Evolutionary conservation across 2,329 filamentous ascomycete species (phyloP).

Genomic region (Chrysosporium queenslandicum): DNA sequence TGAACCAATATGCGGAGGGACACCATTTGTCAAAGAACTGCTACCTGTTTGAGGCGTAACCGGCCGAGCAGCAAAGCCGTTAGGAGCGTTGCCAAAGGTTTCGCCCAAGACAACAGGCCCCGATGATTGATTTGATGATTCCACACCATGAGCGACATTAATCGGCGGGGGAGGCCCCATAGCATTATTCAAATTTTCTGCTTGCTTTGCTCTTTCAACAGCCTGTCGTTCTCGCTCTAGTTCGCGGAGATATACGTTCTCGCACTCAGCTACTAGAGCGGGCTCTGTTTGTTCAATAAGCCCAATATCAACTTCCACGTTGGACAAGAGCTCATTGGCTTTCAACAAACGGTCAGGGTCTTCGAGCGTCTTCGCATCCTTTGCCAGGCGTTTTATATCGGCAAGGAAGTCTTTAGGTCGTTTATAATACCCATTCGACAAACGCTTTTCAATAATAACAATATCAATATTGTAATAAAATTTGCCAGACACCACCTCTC

Average conservation of each 20-base stretch:
- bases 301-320: constrained; percentile 87
- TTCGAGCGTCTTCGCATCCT: constrained; percentile 72
- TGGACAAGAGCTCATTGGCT: constrained; percentile 81
- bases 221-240: constrained; percentile 56
- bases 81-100: constrained; percentile 45
- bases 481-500: constrained; percentile 65
- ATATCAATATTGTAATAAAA: constrained; percentile 95
- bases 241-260: constrained; percentile 67
- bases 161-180: constrained; percentile 41
- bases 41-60: constrained; percentile 44
- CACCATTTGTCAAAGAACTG: constrained; percentile 48
- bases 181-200: constrained; percentile 33
- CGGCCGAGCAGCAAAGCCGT: constrained; percentile 38
- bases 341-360: constrained; percentile 75
- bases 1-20: constrained; percentile 37
- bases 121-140: constrained; percentile 37
- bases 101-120: constrained; percentile 55
- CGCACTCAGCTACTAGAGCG: constrained; percentile 60
- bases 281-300: constrained; percentile 59
- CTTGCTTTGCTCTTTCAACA: constrained; percentile 44
- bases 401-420: constrained; percentile 79
- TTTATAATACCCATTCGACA: constrained; percentile 94
- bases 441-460: constrained; percentile 84
- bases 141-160: constrained; percentile 44
- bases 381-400: constrained; percentile 74